Evolutionary conservation across 2,329 filamentous ascomycete genomes (phyloP).

Genomic region (Aurifilum marmelostoma): DNA sequence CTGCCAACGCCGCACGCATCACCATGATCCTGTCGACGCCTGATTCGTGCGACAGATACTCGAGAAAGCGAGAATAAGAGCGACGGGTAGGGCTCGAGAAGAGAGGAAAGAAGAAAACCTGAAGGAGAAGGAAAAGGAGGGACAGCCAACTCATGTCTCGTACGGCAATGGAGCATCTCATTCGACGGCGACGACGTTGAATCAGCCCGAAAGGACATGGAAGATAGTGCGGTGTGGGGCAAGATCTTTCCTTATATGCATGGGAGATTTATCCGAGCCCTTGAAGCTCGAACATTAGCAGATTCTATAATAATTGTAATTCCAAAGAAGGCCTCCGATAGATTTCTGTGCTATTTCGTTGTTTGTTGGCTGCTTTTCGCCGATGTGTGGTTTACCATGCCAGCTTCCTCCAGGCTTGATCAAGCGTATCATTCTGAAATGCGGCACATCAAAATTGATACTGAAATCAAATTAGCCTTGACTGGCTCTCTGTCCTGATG

Average conservation of each 20-base stretch:
- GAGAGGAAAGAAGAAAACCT: background rate
- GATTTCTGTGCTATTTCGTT: background rate
- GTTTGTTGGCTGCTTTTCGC: no score
- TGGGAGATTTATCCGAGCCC: constrained; percentile 18
- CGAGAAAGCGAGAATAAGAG: background rate
- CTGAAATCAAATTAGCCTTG: no score
- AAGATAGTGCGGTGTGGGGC: constrained; percentile 5
- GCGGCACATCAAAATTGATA: no score
- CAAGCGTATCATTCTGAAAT: no score
- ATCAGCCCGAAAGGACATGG: background rate
- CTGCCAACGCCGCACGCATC: constrained; percentile 15
- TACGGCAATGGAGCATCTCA: background rate
- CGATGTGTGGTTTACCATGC: background rate
- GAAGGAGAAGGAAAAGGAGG: background rate
- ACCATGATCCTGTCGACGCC: constrained; percentile 17
- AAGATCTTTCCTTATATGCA: constrained; percentile 26
- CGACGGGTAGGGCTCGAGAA: background rate
- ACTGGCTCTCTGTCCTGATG: no score
- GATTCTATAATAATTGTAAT: constrained; percentile 14
- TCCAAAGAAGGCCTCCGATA: background rate
- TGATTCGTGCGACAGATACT: background rate
- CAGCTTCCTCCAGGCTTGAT: no score
- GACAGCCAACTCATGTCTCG: background rate
- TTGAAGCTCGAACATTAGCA: constrained; percentile 7
- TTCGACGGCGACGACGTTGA: background rate